Conservation (phyloP, 2,329 filamentous ascomycete genomes). For the Dactylellina parvicollis region DNA sequence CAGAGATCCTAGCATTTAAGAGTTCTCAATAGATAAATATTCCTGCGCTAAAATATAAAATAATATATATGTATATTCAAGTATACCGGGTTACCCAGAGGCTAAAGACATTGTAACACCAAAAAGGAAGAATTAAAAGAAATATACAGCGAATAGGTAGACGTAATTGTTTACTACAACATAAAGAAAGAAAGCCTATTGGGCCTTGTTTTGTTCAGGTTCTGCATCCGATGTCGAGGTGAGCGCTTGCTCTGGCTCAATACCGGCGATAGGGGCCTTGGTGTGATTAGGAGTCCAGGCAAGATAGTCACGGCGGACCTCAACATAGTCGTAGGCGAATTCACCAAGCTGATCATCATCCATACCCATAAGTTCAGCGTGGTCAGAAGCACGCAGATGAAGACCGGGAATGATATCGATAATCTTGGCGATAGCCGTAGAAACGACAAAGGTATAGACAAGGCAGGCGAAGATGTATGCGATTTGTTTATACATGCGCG, state of each 20-base stretch:
- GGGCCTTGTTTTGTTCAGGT: constrained; percentile 19
- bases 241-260: constrained; percentile 34
- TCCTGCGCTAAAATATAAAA: constrained; percentile 15
- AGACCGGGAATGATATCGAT: constrained; percentile 81
- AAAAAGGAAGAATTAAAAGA: constrained; percentile 15
- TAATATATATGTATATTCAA: constrained; percentile 14
- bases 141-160: constrained; percentile 15
- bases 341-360: constrained; percentile 90
- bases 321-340: constrained; percentile 90
- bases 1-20: constrained; percentile 28
- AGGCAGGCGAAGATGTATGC: constrained; percentile 76
- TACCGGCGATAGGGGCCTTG: constrained; percentile 47
- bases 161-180: neutral
- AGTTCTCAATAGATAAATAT: neutral
- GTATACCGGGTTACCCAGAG: neutral
- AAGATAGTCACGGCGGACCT: constrained; percentile 86
- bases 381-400: constrained; percentile 79
- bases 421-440: constrained; percentile 75
- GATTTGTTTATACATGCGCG: constrained; percentile 80
- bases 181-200: constrained; percentile 8
- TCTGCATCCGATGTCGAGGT: constrained; percentile 42
- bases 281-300: constrained; percentile 75
- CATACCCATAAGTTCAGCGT: constrained; percentile 86
- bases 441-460: constrained; percentile 77
- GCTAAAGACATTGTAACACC: neutral